A percentile compares a stretch with the other conserved stretches of the same genome.
These are phyloP conservation scores for Cercophora sp. DNA, from an alignment of 495 filamentous ascomycete species.

Conservation along the genomic window DNA sequence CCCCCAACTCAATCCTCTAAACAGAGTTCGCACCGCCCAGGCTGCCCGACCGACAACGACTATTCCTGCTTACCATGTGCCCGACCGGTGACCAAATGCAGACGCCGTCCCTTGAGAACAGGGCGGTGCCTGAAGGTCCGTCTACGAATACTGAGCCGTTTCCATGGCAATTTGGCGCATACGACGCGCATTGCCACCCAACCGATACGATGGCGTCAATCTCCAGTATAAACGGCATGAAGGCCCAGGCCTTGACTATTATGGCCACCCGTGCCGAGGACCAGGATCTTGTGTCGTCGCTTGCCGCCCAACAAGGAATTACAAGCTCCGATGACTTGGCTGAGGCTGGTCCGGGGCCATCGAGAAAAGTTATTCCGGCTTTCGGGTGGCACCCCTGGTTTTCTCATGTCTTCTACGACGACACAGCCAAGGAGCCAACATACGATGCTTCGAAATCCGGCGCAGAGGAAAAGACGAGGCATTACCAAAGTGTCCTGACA, in stretches of 20 bases:
- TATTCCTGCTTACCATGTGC: background rate
- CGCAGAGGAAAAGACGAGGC: constrained; percentile 51
- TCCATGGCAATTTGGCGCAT: constrained; percentile 82
- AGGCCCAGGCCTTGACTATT: constrained; percentile 68
- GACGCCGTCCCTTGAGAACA: background rate
- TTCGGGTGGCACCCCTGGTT: constrained; percentile 99
- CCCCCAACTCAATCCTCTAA: no score
- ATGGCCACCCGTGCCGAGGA: constrained; percentile 89
- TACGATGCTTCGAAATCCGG: constrained; percentile 31
- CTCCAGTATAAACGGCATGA: constrained; percentile 67
- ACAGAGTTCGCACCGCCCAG: no score
- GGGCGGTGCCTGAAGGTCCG: no score
- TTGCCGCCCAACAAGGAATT: constrained; percentile 49
- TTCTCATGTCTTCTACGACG: constrained; percentile 78
- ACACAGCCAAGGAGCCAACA: constrained; percentile 37
- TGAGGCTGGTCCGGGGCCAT: constrained; percentile 3
- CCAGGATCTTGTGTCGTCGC: constrained; percentile 73
- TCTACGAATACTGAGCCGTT: constrained; percentile 40
- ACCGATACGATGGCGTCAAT: constrained; percentile 86
- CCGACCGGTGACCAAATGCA: constrained; percentile 7
- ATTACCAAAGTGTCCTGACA: constrained; percentile 68
- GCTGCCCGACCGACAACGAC: background rate
- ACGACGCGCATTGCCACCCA: constrained; percentile 96
- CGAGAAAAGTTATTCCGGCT: constrained; percentile 60
- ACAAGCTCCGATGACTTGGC: constrained; percentile 14